phyloP scores from a whole-genome alignment of 192 early-diverging fungal species.

The Lunasporangiospora selenospora region DNA sequence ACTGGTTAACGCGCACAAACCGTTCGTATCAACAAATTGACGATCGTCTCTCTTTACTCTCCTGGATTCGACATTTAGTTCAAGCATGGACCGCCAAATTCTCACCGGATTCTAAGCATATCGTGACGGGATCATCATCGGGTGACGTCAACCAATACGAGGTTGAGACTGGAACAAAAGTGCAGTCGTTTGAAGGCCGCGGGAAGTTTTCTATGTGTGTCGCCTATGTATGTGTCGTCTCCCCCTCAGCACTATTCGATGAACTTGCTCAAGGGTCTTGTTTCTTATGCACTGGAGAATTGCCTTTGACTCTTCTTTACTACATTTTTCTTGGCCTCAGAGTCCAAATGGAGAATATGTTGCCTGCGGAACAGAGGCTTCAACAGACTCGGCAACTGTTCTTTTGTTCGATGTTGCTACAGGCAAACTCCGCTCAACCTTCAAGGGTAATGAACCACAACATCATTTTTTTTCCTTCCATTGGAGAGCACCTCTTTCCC shows the following conservation, averaged over 20 bases:
- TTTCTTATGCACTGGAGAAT: background rate
- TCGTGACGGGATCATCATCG: slow-evolving; percentile 76
- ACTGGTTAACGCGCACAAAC: no score
- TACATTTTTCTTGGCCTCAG: slow-evolving; percentile 41
- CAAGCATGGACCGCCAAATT: slow-evolving; percentile 80
- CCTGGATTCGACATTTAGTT: no score
- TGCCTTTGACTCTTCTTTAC: no score
- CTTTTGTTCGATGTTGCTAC: slow-evolving; percentile 76
- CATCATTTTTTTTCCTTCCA: background rate
- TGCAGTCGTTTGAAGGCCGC: slow-evolving; percentile 67
- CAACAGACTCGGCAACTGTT: slow-evolving; percentile 59
- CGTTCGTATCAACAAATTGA: no score
- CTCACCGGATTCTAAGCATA: slow-evolving; percentile 72
- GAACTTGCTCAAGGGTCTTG: no score
- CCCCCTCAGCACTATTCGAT: background rate
- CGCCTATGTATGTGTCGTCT: slow-evolving; percentile 63
- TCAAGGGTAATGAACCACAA: slow-evolving; percentile 51
- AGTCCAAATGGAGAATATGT: slow-evolving; percentile 79
- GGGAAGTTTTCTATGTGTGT: slow-evolving; percentile 83
- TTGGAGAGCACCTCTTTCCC: background rate
- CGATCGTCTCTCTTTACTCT: no score
- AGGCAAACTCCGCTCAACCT: slow-evolving; percentile 67
- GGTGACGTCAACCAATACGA: slow-evolving; percentile 78
- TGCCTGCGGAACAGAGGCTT: slow-evolving; percentile 77
- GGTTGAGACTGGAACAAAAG: slow-evolving; percentile 72